phyloP scores from a whole-genome alignment of 345 rosid species.

The Leavenworthia alabamica region DNA sequence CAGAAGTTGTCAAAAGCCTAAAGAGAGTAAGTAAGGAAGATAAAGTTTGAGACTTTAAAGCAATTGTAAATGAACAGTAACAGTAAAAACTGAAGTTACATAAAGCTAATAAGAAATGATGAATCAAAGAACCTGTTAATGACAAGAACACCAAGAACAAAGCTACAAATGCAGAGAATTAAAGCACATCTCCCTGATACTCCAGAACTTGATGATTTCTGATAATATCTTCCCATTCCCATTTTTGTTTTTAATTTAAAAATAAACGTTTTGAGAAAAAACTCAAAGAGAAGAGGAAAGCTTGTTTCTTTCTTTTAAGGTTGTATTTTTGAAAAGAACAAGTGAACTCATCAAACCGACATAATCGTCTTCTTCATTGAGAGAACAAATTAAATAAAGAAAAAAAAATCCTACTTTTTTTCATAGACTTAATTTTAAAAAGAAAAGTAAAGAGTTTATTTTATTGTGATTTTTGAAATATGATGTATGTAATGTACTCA shows the following conservation, averaged over 20 bases:
- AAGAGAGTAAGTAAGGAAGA: not conserved
- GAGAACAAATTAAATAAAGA: not conserved
- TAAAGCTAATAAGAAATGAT: constrained; percentile 29
- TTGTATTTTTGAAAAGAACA: constrained; percentile 28
- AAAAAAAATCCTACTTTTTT: constrained; percentile 3
- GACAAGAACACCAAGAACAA: constrained; percentile 52
- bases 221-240: constrained; percentile 33
- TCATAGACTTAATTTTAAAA: no score
- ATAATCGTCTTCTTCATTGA: constrained; percentile 17
- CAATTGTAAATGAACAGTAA: not conserved
- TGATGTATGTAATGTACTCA: no score
- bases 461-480: no score
- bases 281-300: not conserved
- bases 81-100: not conserved
- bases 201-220: constrained; percentile 42
- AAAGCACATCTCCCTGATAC: constrained; percentile 50
- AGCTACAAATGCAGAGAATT: constrained; percentile 57
- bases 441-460: no score
- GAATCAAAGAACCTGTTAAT: constrained; percentile 20
- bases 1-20: constrained; percentile 62
- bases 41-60: not conserved
- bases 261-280: not conserved
- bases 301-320: constrained; percentile 25
- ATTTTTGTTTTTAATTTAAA: not conserved
- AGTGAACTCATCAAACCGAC: constrained; percentile 21